A percentile compares a stretch with the other conserved stretches of the same genome.
These are phyloP conservation scores for Debaryomycetaceae sp. DNA, from an alignment of 1,139 yeast genomes.

Conservation along the genomic window DNA sequence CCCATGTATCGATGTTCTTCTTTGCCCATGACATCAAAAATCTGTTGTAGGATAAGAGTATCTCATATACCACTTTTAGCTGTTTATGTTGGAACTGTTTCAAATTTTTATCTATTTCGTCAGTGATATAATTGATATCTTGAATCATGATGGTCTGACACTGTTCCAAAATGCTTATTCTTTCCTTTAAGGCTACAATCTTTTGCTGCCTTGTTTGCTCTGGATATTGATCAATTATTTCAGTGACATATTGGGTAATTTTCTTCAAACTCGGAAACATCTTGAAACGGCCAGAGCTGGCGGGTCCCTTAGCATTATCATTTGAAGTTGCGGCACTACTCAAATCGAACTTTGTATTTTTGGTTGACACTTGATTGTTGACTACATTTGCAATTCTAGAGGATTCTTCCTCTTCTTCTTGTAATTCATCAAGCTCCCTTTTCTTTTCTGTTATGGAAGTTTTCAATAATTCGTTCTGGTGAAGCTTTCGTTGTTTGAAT, in stretches of 20 bases:
- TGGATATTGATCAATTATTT: constrained; percentile 69
- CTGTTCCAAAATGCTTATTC: constrained; percentile 51
- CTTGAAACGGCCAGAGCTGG: constrained; percentile 14
- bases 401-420: constrained; percentile 40
- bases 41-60: constrained; percentile 50
- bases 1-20: constrained; percentile 71
- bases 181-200: constrained; percentile 48
- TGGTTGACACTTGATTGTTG: constrained; percentile 23
- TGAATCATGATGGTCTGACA: constrained; percentile 56
- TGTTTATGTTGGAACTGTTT: constrained; percentile 49
- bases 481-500: constrained; percentile 64
- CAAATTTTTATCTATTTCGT: constrained; percentile 48
- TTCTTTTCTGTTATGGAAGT: constrained; percentile 48
- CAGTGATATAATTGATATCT: constrained; percentile 54
- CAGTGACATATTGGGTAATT: constrained; percentile 61
- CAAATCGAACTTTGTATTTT: constrained; percentile 28
- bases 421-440: constrained; percentile 38
- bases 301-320: constrained; percentile 7
- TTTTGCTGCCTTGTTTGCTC: constrained; percentile 60
- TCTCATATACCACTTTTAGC: constrained; percentile 40
- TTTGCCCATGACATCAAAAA: constrained; percentile 67
- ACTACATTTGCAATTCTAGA: constrained; percentile 31
- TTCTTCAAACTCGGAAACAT: constrained; percentile 44
- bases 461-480: constrained; percentile 62
- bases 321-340: constrained; percentile 11